These are phyloP conservation scores for Gamsiella multidivaricata DNA, from an alignment of 192 early-diverging fungal genomes.

Conservation along the genomic window DNA sequence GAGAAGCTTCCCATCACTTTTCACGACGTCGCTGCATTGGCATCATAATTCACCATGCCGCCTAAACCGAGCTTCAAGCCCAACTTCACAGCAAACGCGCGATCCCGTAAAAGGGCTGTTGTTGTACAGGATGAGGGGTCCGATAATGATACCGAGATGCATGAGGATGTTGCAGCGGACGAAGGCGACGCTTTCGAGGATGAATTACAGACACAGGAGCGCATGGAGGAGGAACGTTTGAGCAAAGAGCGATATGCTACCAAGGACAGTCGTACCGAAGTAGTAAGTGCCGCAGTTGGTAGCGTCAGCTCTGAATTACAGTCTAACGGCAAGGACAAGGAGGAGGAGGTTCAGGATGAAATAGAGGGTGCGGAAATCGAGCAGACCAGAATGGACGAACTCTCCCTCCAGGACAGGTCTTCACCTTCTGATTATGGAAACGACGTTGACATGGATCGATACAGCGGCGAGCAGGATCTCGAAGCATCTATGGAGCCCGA, in stretches of 20 bases:
- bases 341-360: neutral
- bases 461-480: neutral
- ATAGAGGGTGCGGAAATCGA: neutral
- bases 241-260: constrained; percentile 11
- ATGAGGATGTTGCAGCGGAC: constrained; percentile 3
- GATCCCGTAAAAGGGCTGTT: constrained; percentile 24
- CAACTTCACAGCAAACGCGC: constrained; percentile 18
- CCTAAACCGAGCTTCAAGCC: constrained; percentile 46
- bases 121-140: constrained; percentile 25
- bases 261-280: constrained; percentile 4
- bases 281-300: neutral
- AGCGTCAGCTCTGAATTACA: neutral
- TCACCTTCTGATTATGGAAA: neutral
- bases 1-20: neutral
- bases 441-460: constrained; percentile 4
- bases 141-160: constrained; percentile 15
- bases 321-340: constrained; percentile 13
- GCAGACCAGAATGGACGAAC: constrained; percentile 1
- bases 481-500: constrained; percentile 13
- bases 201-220: constrained; percentile 26
- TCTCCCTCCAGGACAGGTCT: constrained; percentile 7
- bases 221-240: constrained; percentile 41
- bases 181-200: constrained; percentile 36
- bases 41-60: constrained; percentile 16
- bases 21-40: too few relatives aligned